These are phyloP conservation scores for Microbotryum saponariae DNA, from an alignment of 1,284 basidiomycete genomes.

Conservation along the genomic window DNA sequence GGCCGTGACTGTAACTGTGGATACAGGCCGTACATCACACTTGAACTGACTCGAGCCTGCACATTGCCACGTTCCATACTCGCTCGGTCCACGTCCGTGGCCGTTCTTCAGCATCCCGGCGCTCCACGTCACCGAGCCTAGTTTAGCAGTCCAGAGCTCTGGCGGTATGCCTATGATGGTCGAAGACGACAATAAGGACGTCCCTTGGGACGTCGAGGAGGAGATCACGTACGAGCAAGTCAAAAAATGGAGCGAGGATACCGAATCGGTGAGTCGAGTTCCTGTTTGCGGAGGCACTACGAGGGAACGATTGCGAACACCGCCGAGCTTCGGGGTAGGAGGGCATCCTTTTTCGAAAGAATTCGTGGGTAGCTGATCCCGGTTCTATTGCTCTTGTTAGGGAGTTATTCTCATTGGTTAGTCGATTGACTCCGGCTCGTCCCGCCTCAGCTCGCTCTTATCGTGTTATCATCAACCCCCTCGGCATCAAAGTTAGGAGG, in stretches of 20 bases:
- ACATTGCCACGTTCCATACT: too few relatives aligned
- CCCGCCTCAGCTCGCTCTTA: too few relatives aligned
- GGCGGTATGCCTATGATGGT: too few relatives aligned
- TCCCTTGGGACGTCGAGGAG: background rate
- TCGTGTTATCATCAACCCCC: too few relatives aligned
- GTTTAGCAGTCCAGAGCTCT: too few relatives aligned
- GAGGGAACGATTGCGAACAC: background rate
- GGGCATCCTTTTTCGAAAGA: background rate
- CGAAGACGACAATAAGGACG: background rate
- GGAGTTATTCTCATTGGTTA: conserved; percentile 1
- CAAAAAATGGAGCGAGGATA: background rate
- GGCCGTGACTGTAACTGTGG: too few relatives aligned
- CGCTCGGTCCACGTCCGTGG: too few relatives aligned
- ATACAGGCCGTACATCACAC: too few relatives aligned
- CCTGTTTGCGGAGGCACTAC: too few relatives aligned
- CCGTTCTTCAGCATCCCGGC: too few relatives aligned
- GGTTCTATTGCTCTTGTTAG: background rate
- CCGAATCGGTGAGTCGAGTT: background rate
- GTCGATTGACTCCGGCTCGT: background rate
- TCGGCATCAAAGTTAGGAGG: background rate
- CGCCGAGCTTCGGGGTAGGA: background rate
- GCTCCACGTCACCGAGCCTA: too few relatives aligned
- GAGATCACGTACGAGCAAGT: background rate
- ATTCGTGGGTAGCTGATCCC: background rate
- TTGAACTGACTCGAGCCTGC: too few relatives aligned